Evolutionary conservation across 75 land plant genomes (phyloP).

Genomic region (Cryptomeria japonica): DNA sequence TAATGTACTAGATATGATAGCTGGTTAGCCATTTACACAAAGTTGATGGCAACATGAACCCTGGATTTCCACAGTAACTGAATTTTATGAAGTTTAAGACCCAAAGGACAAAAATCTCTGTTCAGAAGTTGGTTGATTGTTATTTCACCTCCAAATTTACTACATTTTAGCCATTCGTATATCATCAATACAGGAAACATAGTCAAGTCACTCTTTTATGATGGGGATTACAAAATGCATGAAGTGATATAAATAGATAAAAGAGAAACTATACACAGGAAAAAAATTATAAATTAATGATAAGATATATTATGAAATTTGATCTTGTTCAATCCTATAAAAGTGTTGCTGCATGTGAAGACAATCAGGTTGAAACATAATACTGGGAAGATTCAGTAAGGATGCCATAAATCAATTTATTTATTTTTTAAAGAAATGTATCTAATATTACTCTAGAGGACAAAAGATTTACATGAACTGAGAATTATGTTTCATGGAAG

Average conservation of each 20-base stretch:
- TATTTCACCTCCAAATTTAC: too few relatives aligned
- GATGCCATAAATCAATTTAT: background rate
- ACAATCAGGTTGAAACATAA: background rate
- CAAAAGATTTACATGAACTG: background rate
- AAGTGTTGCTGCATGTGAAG: background rate
- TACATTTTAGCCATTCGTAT: too few relatives aligned
- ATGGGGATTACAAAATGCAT: too few relatives aligned
- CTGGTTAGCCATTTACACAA: background rate
- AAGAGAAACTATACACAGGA: background rate
- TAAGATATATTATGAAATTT: too few relatives aligned
- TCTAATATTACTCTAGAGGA: background rate
- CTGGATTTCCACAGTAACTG: background rate
- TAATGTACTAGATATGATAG: background rate
- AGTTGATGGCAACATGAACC: background rate
- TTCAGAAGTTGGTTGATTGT: too few relatives aligned
- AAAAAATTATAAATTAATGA: background rate
- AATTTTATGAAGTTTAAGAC: background rate
- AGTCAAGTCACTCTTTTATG: too few relatives aligned
- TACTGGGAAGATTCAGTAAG: background rate
- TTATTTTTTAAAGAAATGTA: too few relatives aligned
- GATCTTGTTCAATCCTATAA: too few relatives aligned
- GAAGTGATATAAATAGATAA: too few relatives aligned
- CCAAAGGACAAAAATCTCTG: too few relatives aligned
- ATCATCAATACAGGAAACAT: too few relatives aligned
- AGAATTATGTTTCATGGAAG: too few relatives aligned